Base-by-base conservation (phyloP, 257 asterid species). In the Solanum microdontum region DNA sequence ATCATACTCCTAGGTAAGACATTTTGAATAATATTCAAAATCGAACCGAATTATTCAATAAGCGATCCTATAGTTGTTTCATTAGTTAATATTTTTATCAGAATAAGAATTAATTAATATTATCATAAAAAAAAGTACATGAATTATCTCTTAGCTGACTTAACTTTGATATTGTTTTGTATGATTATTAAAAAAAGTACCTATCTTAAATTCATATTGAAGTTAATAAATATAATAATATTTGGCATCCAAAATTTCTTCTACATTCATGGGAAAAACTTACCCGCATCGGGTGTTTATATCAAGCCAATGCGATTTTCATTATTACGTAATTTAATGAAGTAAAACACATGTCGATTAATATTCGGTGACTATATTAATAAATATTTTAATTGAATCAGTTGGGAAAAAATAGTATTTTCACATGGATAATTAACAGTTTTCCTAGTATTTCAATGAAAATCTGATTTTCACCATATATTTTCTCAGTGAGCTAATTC, bases 401-500 rank as follows among this genome's bases (percentile, higher is more conserved):
- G 1, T 55, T 23, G 1, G 0, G 0, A 7, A 55, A 55, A 55
- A 55, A 6, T 7, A 55, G 4, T 55, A 55, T 55, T 55, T 51
- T 55, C 66, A 19, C 4, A 55, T 55, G 5, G 0, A 55, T 19
- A 55, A 55, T 19, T 55, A 19, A 0, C 4, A 55, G 0, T 6
- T 7, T 7, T 55, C 1, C 1, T 19, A 19, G 2, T 55, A 55
- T 7, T 55, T 55, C 24, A 55, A 3, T 55, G 24, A 55, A 19
- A 55, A 55, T 19, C 0, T 55, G 1, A 2, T 55, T 55, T 19
- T 55, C 11, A 7, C 11, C 11, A 2, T 55, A 55, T 55, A 0
- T 55, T 7, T 55, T 55, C 0, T 55, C 1, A 0, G 0, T 19
- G 2, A 55, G 11, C 1, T 19, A 0, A 19, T 55, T 55, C 2